Evolutionary conservation across 805 yeast genomes (phyloP), one percentile per base, ranked within the genome.

Genomic region (Saturnispora silvae): DNA sequence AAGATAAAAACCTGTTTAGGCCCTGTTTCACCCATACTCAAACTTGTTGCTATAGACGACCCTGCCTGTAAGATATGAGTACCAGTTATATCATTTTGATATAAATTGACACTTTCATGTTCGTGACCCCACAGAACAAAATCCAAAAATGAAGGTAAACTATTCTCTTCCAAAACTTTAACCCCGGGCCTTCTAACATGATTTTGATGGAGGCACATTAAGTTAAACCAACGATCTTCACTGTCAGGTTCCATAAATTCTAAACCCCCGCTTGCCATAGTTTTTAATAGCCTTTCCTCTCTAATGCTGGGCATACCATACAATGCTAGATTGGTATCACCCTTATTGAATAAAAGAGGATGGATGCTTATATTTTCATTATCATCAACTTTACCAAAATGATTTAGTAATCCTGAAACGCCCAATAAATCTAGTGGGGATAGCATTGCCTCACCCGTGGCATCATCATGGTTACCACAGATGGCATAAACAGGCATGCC

Each of bases 71-170:
- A 64, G 0, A 86, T 85, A 38, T 75, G 75, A 51, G 89, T 85
- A 1, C 78, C 80, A 3, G 69, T 70, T 9, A 66, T 67, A 1
- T 73, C 63, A 48, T 80, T 79, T 31, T 63, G 63, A 18, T 17
- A 16, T 1, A 65, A 68, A 0, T 94, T 75, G 40, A 72, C 73
- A 1, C 89, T 83, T 53, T 92, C 96, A 57, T 92, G 98, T 54
- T 92, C 98, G 57, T 92, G 98, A 14, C 98, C 98, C 98, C 98
- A 92, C 2, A 87, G 61, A 0, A 92, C 77, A 40, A 89, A 64
- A 52, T 92, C 86, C 33, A 92, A 50, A 52, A 87, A 86, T 7
- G 68, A 63, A 0, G 97, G 98, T 18, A 92, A 60, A 47, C 82
- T 81, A 37, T 67, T 68, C 45, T 87, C 97, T 5, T 96, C 97